phyloP scores from a whole-genome alignment of 2,329 filamentous ascomycete genomes.

The Raffaelea ambrosiae region DNA sequence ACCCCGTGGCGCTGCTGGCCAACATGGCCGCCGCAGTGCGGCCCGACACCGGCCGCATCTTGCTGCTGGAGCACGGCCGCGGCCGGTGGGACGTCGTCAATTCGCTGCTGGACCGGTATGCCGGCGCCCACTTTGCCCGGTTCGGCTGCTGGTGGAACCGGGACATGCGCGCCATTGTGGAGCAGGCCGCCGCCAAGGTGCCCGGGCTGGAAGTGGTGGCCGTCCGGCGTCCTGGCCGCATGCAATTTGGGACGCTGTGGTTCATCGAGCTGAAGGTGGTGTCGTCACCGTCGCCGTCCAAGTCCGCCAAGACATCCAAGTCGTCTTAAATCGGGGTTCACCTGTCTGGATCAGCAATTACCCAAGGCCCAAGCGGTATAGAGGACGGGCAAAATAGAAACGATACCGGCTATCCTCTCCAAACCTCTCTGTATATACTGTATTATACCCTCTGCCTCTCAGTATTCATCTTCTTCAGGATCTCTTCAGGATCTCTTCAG shows the following conservation, averaged over 20 bases:
- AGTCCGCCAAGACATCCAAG: no score
- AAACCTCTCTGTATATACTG: no score
- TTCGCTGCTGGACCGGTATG: conserved; percentile 44
- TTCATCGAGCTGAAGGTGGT: conserved; percentile 46
- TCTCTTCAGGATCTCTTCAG: no score
- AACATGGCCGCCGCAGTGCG: conserved; percentile 44
- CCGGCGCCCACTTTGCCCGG: conserved; percentile 45
- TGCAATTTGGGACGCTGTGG: conserved; percentile 49
- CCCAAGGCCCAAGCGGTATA: no score
- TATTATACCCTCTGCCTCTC: no score
- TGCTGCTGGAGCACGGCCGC: conserved; percentile 55
- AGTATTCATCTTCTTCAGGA: no score
- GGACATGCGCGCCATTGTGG: conserved; percentile 48
- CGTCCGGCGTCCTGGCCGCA: conserved; percentile 40
- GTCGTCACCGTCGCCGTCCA: not conserved
- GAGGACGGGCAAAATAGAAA: no score
- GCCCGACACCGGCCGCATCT: conserved; percentile 48
- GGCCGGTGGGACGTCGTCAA: conserved; percentile 48
- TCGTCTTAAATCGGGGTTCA: no score
- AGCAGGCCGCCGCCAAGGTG: conserved; percentile 35
- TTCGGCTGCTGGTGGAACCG: conserved; percentile 65
- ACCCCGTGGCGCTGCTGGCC: conserved; percentile 44
- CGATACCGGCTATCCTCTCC: no score
- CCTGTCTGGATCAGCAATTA: no score
- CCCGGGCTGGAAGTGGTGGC: conserved; percentile 49